phyloP scores from a whole-genome alignment of 2,329 filamentous ascomycete genomes.

The Xylariaceae sp. region DNA sequence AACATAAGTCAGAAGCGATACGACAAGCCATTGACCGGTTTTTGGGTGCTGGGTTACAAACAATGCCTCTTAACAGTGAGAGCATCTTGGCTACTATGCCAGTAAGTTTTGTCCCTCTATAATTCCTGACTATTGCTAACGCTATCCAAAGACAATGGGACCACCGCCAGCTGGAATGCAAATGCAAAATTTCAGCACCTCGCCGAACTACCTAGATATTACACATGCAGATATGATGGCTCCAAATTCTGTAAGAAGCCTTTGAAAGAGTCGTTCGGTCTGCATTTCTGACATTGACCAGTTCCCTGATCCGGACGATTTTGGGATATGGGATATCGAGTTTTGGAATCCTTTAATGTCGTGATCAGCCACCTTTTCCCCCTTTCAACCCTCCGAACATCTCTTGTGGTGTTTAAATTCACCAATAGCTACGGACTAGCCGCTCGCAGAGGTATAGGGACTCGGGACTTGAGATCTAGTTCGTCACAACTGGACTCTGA shows the following conservation, averaged over 20 bases:
- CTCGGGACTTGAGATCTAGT: slow-evolving; percentile 24
- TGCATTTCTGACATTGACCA: slow-evolving; percentile 9
- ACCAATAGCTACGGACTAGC: too few species aligned
- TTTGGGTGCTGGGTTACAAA: slow-evolving; percentile 44
- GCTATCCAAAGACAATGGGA: neutral
- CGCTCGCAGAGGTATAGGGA: too few species aligned
- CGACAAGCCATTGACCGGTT: slow-evolving; percentile 40
- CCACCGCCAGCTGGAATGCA: neutral
- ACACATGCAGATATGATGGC: slow-evolving; percentile 21
- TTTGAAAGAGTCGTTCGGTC: slow-evolving; percentile 16
- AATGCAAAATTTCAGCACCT: neutral
- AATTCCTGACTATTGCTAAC: neutral
- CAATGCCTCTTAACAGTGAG: slow-evolving; percentile 43
- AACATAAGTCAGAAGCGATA: slow-evolving; percentile 43
- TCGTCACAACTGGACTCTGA: slow-evolving; percentile 45
- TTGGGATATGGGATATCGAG: slow-evolving; percentile 31
- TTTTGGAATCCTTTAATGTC: slow-evolving; percentile 30
- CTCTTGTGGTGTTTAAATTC: too few species aligned
- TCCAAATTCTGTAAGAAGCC: slow-evolving; percentile 23
- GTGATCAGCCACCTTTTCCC: neutral
- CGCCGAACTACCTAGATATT: neutral
- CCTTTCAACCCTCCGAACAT: too few species aligned
- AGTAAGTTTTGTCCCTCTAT: slow-evolving; percentile 19
- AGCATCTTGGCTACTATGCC: slow-evolving; percentile 28
- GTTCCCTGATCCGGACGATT: slow-evolving; percentile 26